Evolutionary conservation across 441 rosid species (phyloP).

Genomic region (Monsonia emarginata): DNA sequence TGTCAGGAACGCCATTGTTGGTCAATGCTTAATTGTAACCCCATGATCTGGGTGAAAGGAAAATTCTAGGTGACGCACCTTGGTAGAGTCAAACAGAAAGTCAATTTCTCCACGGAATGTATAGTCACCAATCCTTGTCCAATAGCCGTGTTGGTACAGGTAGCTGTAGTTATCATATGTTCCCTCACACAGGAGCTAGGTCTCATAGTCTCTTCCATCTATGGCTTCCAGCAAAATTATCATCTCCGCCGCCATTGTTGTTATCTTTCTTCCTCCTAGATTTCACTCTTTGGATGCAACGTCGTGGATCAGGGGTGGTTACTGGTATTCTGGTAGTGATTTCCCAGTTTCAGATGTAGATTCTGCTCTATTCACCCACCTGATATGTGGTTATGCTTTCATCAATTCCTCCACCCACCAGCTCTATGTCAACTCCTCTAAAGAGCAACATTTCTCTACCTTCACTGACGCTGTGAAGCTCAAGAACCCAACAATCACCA

Average conservation of each 20-base stretch:
- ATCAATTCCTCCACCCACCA: constrained; percentile 25
- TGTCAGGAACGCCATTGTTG: no score
- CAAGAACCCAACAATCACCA: constrained; percentile 27
- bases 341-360: constrained; percentile 19
- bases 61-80: no score
- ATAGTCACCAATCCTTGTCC: background rate
- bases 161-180: background rate
- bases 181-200: background rate
- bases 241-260: constrained; percentile 7
- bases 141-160: background rate
- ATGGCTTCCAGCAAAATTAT: constrained; percentile 9
- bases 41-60: no score
- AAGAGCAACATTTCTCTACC: constrained; percentile 12
- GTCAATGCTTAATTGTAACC: no score
- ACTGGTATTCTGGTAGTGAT: constrained; percentile 21
- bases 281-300: constrained; percentile 6
- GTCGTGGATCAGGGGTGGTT: constrained; percentile 30
- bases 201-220: background rate
- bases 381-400: constrained; percentile 26
- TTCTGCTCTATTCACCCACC: constrained; percentile 35
- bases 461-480: constrained; percentile 23
- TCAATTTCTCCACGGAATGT: background rate
- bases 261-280: constrained; percentile 7
- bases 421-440: constrained; percentile 13
- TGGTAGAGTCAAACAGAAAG: background rate